Base-by-base conservation (phyloP, 1,139 yeast species). In the Kurtzmaniella quercitrusa region DNA sequence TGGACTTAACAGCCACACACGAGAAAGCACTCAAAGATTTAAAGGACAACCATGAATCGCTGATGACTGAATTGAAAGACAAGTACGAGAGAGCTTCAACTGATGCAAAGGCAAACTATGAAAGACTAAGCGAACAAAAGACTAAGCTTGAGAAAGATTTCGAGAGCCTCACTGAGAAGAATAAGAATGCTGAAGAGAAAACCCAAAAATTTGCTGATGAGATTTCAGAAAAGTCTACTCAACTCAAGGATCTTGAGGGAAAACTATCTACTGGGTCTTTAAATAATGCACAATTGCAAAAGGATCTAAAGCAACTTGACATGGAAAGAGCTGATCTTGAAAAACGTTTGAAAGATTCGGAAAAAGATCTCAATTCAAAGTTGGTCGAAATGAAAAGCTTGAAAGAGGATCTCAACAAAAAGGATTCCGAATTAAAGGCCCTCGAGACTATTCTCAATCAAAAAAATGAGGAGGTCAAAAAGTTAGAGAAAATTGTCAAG, bases 131-230 rank as follows among this genome's bases (percentile, higher is more conserved):
- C 31, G 10, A 27, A 11, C n/a, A 11, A 7, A 27, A 27, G 10
- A 7, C 31, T 27, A 27, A 10, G 4, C 31, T 27, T n/a, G 31
- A 27, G 31, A n/a, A 7, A 3, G 31, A 27, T 11, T 7, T 27
- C 5, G 12, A 27, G 4, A 27, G 31, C 10, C 31, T 27, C 14
- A 27, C 31, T 4, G 14, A 27, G 31, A 27, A 27, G 12, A 10
- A 27, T 27, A 7, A 27, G 14, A 27, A 10, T 27, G 5, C 14
- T 40, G 42, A 46, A 29, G 44, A 41, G 17, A 42, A 48, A 34
- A 44, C 44, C 9, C 42, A 41, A 41, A 41, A 43, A 40, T 46
- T 38, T 45, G 47, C 15, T 46, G 46, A 25, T 43, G 45, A 37
- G 37, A 48, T 42, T 25, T 18, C 34, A 11, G 38, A 41, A 40